A percentile compares a stretch with the other conserved stretches of the same genome.
These are phyloP conservation scores for Apiospora arundinis DNA, from an alignment of 2,329 filamentous ascomycete genomes.

Conservation along the genomic window DNA sequence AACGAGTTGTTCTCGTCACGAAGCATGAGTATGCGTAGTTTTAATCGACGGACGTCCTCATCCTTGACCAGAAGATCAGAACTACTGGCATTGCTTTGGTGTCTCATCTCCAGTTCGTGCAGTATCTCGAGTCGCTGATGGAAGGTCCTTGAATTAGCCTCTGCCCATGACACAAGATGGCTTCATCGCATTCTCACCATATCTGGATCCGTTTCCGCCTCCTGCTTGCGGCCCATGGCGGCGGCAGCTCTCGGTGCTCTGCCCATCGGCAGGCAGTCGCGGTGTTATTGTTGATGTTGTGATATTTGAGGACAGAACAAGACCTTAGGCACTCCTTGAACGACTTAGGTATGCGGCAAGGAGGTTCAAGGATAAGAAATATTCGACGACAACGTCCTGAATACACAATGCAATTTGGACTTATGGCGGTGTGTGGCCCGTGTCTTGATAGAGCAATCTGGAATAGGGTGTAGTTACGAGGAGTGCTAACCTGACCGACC, in stretches of 20 bases:
- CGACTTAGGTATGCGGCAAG: neutral
- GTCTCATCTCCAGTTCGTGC: slow-evolving; percentile 70
- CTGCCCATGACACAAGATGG: neutral
- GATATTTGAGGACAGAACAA: neutral
- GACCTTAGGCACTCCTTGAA: neutral
- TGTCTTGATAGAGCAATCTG: slow-evolving; percentile 3
- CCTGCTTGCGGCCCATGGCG: slow-evolving; percentile 34
- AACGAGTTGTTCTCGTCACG: slow-evolving; percentile 76
- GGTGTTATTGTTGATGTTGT: neutral
- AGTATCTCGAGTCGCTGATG: slow-evolving; percentile 46
- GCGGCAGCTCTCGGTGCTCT: slow-evolving; percentile 33
- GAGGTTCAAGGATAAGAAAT: neutral
- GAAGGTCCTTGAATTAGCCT: neutral
- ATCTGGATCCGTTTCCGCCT: slow-evolving; percentile 45
- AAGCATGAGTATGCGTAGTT: slow-evolving; percentile 73
- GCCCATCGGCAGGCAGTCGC: slow-evolving; percentile 30
- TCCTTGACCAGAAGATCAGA: slow-evolving; percentile 74
- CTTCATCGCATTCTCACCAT: slow-evolving; percentile 39
- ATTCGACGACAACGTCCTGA: neutral
- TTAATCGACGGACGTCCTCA: slow-evolving; percentile 74
- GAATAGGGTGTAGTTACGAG: slow-evolving; percentile 11
- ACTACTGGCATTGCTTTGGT: slow-evolving; percentile 68
- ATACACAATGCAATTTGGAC: neutral
- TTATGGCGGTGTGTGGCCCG: slow-evolving; percentile 6
- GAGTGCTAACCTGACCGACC: neutral